phyloP scores from a whole-genome alignment of 352 stramenopile genomes.

The Phytophthora idaei region DNA sequence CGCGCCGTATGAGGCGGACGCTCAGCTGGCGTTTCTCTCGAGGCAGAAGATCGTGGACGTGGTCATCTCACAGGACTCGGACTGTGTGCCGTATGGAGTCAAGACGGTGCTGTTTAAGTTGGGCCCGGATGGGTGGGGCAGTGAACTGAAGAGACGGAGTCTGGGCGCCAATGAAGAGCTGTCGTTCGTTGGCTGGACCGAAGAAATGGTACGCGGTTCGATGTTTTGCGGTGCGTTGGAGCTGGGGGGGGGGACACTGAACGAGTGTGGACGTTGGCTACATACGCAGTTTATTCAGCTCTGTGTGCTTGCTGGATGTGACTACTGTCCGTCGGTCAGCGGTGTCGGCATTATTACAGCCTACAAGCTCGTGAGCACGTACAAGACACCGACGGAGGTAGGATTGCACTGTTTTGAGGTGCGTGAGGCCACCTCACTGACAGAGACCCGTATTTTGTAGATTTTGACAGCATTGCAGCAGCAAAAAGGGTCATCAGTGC shows the following conservation, averaged over 20 bases:
- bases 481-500: constrained; percentile 48
- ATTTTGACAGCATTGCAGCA: constrained; percentile 57
- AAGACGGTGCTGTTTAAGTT: constrained; percentile 94
- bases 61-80: constrained; percentile 97
- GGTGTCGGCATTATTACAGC: constrained; percentile 86
- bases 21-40: constrained; percentile 95
- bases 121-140: constrained; percentile 81
- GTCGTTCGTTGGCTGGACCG: constrained; percentile 83
- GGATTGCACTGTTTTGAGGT: not conserved
- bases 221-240: not conserved
- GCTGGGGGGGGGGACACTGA: not conserved
- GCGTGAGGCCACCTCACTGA: not conserved
- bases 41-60: constrained; percentile 89
- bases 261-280: not conserved
- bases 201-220: constrained; percentile 73
- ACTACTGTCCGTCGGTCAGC: constrained; percentile 84
- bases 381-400: constrained; percentile 62
- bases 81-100: constrained; percentile 95
- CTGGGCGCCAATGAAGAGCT: constrained; percentile 83
- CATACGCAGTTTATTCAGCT: constrained; percentile 70
- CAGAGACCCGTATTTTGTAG: constrained; percentile 27
- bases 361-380: constrained; percentile 70
- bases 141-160: constrained; percentile 85
- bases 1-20: constrained; percentile 97
- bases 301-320: constrained; percentile 89